Conservation (phyloP, 768 basidiomycete genomes). For the Boletus reticulatus region DNA sequence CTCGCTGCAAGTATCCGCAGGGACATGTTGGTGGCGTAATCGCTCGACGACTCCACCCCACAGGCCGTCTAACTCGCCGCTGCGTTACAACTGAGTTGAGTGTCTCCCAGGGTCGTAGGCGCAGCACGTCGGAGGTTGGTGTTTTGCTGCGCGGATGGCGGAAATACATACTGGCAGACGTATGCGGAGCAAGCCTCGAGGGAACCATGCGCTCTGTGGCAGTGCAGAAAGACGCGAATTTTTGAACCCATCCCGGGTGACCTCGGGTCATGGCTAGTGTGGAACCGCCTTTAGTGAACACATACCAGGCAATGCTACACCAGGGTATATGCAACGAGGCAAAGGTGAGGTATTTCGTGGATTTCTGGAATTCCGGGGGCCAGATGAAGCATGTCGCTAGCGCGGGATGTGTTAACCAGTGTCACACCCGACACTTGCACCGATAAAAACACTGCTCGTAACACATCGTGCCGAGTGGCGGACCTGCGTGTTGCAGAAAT, state of each 20-base stretch:
- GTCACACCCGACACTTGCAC: no score
- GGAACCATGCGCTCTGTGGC: conserved; percentile 24
- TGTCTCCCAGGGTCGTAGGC: conserved; percentile 2
- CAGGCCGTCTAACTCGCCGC: background rate
- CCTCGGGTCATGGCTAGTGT: conserved; percentile 1
- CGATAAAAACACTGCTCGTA: no score
- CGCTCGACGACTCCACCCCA: background rate
- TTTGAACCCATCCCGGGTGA: conserved; percentile 3
- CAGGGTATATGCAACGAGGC: conserved; percentile 18
- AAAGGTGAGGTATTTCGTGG: conserved; percentile 16
- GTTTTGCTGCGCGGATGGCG: background rate
- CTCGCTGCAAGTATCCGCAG: background rate
- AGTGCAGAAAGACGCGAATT: conserved; percentile 6
- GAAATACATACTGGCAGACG: background rate
- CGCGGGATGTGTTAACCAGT: no score
- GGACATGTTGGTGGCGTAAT: conserved; percentile 1
- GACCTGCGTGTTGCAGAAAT: no score
- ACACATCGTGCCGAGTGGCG: no score
- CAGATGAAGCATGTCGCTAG: background rate
- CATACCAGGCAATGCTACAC: conserved; percentile 8
- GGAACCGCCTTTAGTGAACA: conserved; percentile 12
- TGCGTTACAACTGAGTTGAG: background rate
- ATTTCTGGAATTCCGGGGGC: conserved; percentile 1
- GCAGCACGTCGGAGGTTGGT: background rate
- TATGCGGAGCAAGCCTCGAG: conserved; percentile 25